Evolutionary conservation across 2,329 filamentous ascomycete genomes (phyloP).

Genomic region (Exophiala aquamarina): DNA sequence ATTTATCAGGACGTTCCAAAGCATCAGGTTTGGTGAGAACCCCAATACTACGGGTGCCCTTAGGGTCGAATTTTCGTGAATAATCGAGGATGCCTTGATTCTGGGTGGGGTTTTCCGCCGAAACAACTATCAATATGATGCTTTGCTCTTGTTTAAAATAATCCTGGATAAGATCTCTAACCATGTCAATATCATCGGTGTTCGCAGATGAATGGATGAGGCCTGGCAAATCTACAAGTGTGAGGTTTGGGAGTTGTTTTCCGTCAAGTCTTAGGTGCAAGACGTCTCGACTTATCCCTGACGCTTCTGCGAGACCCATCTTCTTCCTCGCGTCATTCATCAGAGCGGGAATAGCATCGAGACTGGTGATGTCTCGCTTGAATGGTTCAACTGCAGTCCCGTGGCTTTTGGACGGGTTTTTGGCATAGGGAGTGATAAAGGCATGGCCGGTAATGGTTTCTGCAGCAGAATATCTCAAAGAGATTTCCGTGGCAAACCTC

Average conservation of each 20-base stretch:
- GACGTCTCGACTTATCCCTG: slow-evolving; percentile 38
- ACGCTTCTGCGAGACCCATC: slow-evolving; percentile 27
- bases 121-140: slow-evolving; percentile 49
- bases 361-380: slow-evolving; percentile 22
- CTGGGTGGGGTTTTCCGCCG: slow-evolving; percentile 41
- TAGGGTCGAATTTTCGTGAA: slow-evolving; percentile 34
- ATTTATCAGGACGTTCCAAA: slow-evolving; percentile 31
- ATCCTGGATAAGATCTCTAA: slow-evolving; percentile 44
- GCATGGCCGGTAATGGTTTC: slow-evolving; percentile 23
- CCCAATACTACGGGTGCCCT: slow-evolving; percentile 39
- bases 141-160: slow-evolving; percentile 45
- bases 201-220: slow-evolving; percentile 53
- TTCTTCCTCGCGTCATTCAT: slow-evolving; percentile 28
- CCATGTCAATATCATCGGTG: slow-evolving; percentile 47
- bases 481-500: slow-evolving; percentile 61
- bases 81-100: slow-evolving; percentile 40
- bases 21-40: slow-evolving; percentile 48
- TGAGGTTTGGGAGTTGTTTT: slow-evolving; percentile 44
- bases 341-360: slow-evolving; percentile 28
- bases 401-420: slow-evolving; percentile 25
- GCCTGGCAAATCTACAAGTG: slow-evolving; percentile 58
- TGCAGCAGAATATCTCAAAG: slow-evolving; percentile 42
- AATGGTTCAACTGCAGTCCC: slow-evolving; percentile 25
- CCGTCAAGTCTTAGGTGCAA: slow-evolving; percentile 30
- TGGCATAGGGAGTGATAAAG: slow-evolving; percentile 28